Conservation (phyloP, 257 asterid genomes). For the Petrea volubilis region DNA sequence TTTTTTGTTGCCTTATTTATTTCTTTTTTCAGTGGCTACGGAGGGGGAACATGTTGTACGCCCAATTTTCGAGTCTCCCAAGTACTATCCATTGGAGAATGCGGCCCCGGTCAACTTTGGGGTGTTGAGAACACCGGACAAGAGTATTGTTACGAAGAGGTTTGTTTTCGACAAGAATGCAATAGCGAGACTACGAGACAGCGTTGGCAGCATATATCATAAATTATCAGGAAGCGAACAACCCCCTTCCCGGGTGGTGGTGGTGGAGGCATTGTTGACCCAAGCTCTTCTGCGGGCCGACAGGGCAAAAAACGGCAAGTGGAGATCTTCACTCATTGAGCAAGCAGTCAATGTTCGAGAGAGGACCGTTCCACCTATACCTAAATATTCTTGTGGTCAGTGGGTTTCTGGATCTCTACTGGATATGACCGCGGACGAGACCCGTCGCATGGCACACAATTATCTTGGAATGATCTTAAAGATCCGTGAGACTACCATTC, state of each 20-base stretch:
- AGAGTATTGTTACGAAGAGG: neutral
- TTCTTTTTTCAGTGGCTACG: too few species aligned
- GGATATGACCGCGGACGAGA: neutral
- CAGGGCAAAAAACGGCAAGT: slow-evolving; percentile 14
- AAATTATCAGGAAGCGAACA: neutral
- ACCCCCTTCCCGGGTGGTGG: neutral
- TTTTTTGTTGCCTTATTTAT: too few species aligned
- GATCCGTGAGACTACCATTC: neutral
- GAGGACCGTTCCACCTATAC: slow-evolving; percentile 24
- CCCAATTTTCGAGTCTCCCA: slow-evolving; percentile 9
- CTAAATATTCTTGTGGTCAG: slow-evolving; percentile 31
- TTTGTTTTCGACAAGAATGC: neutral
- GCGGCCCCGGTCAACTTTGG: neutral
- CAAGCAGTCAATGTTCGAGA: slow-evolving; percentile 34
- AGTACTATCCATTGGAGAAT: slow-evolving; percentile 19
- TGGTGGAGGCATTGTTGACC: neutral
- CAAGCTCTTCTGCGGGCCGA: slow-evolving; percentile 25
- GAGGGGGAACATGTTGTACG: neutral
- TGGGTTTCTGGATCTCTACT: slow-evolving; percentile 20
- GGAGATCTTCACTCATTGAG: slow-evolving; percentile 10
- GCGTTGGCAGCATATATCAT: neutral
- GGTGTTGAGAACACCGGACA: neutral
- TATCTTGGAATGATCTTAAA: neutral
- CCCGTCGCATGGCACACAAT: neutral
- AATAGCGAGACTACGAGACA: neutral